Evolutionary conservation across 306 rosid genomes (phyloP).

Genomic region (Lathyrus tuberosus): DNA sequence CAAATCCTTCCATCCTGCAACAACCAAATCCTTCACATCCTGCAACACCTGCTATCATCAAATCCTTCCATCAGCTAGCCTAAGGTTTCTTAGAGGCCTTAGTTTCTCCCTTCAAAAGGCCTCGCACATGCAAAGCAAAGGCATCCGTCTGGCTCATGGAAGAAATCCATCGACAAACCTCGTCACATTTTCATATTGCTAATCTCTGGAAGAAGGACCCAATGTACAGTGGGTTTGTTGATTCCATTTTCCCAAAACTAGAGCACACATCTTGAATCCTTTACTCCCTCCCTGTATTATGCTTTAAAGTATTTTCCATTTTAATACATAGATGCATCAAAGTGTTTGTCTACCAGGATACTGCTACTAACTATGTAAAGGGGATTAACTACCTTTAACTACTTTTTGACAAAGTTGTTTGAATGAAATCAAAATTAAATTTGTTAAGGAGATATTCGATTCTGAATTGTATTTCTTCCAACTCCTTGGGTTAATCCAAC

Average conservation of each 20-base stretch:
- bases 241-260: conserved; percentile 71
- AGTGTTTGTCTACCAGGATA: conserved; percentile 2
- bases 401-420: no score
- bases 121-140: conserved; percentile 89
- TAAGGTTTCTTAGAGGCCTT: no score
- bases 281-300: background rate
- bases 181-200: conserved; percentile 71
- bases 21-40: no score
- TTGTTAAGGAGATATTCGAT: no score
- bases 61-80: no score
- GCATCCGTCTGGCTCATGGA: conserved; percentile 82
- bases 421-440: no score
- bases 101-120: no score
- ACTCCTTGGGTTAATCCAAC: no score
- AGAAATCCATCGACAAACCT: conserved; percentile 86
- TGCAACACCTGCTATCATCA: no score
- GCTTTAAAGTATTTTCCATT: background rate
- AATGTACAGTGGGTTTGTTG: conserved; percentile 63
- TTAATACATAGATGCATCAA: conserved; percentile 19
- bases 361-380: conserved; percentile 7
- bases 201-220: conserved; percentile 75
- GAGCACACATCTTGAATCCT: conserved; percentile 42
- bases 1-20: no score
- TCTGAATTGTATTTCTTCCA: no score
- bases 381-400: no score